A percentile compares a stretch with the other conserved stretches of the same genome.
Conservation (phyloP, 2,329 filamentous ascomycete species). For the Thielaviopsis musarum region DNA sequence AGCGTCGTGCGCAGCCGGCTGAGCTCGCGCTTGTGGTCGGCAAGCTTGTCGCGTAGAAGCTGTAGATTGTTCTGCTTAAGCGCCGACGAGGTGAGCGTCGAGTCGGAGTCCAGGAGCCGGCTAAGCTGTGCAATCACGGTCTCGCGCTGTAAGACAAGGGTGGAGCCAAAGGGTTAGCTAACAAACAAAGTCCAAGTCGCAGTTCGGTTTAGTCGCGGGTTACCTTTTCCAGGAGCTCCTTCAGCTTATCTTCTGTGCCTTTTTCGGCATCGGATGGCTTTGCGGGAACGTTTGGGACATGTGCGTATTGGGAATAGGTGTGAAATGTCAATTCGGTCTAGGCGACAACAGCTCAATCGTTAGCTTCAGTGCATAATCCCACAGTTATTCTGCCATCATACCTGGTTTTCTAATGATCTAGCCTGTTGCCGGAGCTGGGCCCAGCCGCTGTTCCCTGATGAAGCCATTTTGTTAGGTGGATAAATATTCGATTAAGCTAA, state of each 20-base stretch:
- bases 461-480: constrained; percentile 7
- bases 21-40: constrained; percentile 73
- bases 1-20: constrained; percentile 57
- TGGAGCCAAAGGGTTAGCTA: constrained; percentile 5
- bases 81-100: constrained; percentile 69
- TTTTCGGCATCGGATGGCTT: constrained; percentile 77
- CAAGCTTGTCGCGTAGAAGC: constrained; percentile 77
- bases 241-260: constrained; percentile 61
- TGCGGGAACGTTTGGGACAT: constrained; percentile 58
- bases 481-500: neutral
- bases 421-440: constrained; percentile 88
- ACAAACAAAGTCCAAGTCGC: neutral
- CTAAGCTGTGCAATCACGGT: constrained; percentile 63
- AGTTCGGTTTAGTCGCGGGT: constrained; percentile 9
- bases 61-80: constrained; percentile 95
- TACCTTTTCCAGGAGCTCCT: constrained; percentile 73
- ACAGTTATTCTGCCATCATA: constrained; percentile 22
- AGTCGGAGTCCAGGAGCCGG: constrained; percentile 85
- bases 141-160: constrained; percentile 46
- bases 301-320: constrained; percentile 80
- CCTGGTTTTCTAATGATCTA: constrained; percentile 76
- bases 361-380: neutral
- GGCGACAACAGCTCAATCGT: neutral
- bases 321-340: constrained; percentile 76
- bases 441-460: constrained; percentile 51